Base-by-base conservation (phyloP, 768 basidiomycete genomes). In the Rhodosporidiobolus sp. region DNA sequence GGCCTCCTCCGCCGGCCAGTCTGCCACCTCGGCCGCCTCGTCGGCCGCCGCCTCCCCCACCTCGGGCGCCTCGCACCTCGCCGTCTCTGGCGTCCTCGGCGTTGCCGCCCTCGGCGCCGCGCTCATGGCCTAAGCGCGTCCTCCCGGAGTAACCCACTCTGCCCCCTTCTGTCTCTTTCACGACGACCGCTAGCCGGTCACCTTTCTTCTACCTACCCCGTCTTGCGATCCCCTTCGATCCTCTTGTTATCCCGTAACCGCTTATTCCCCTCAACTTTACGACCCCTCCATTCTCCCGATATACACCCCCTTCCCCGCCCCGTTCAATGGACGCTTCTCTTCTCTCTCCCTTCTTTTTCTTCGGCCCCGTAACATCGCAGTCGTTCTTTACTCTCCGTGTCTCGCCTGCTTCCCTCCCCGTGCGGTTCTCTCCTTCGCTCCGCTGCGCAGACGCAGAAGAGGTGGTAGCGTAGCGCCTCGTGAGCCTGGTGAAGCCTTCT, bases 81-180 rank as follows among this genome's bases (percentile, higher is more conserved):
- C 65, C 46, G 35, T 72, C 60, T 62, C 60, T n/a, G 65, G 52
- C 45, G 50, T 61, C 52, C 58, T 59, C 52, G 65, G 60, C 4
- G 65, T 63, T 50, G 70, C 60, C 54, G 70, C 54, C 55, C n/a
- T 63, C 38, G 70, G 43, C 38, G 69, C 50, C 14, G 66, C 70
- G 26, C 28, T 66, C 60, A 22, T 72, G 24, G 70, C 70, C 54
- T 72, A 72, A 72, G 48, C 61, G 57, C 35, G 17, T 35, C 50
- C 34, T 30, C n/a, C n/a, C n/a, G n/a, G n/a, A n/a, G n/a, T n/a
- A n/a, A n/a, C n/a, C n/a, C n/a, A n/a, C n/a, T n/a, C n/a, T n/a
- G n/a, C 35, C 46, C 20, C 48, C 48, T 34, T 34, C 34, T 26
- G 19, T 55, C 32, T 22, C 22, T 26, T 55, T 7, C 38, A 43